These are phyloP conservation scores for Starmerella vitae DNA, from an alignment of 805 yeast genomes.

Conservation along the genomic window DNA sequence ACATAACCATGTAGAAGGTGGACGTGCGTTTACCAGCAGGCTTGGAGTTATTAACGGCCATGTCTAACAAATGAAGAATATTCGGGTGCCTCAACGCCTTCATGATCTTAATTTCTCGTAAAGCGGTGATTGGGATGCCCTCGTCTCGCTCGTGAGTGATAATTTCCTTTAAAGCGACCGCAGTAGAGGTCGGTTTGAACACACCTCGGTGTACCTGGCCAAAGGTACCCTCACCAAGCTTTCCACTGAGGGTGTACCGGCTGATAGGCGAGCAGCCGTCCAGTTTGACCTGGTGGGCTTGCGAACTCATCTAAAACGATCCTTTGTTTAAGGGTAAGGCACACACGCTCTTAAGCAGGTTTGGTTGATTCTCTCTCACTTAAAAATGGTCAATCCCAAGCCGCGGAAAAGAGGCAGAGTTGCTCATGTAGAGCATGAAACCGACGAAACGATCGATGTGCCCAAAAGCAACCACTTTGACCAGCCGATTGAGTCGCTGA, in stretches of 20 bases:
- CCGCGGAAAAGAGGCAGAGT: constrained; percentile 13
- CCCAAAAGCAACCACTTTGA: constrained; percentile 18
- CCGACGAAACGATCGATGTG: constrained; percentile 3
- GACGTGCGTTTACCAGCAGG: constrained; percentile 21
- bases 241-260: constrained; percentile 27
- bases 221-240: constrained; percentile 73
- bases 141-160: constrained; percentile 65
- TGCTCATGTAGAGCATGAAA: constrained; percentile 1
- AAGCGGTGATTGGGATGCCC: constrained; percentile 82
- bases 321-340: no score
- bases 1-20: constrained; percentile 71
- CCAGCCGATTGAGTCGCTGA: constrained; percentile 48
- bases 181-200: constrained; percentile 36
- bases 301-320: not conserved
- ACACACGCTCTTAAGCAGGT: no score
- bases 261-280: constrained; percentile 28
- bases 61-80: constrained; percentile 63
- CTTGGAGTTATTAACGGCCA: constrained; percentile 38
- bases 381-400: constrained; percentile 13
- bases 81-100: constrained; percentile 57
- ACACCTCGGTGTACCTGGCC: constrained; percentile 78
- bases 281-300: constrained; percentile 2
- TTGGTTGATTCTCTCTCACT: not conserved
- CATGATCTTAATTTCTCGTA: constrained; percentile 77
- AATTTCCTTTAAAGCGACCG: constrained; percentile 80